Evolutionary conservation across 495 filamentous ascomycete species (phyloP).

Genomic region (Podospora pseudopauciseta): DNA sequence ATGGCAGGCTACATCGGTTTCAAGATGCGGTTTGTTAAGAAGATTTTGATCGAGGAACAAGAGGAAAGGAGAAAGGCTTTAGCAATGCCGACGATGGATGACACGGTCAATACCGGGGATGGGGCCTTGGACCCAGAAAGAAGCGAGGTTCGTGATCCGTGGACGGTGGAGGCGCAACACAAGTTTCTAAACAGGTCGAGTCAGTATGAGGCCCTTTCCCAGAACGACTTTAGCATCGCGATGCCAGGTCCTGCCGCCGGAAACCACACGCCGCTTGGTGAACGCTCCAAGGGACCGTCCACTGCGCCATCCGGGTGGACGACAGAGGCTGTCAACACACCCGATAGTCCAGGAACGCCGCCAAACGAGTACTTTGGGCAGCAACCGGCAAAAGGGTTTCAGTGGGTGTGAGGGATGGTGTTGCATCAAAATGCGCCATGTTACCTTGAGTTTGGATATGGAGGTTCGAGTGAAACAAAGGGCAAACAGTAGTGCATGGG

Average conservation of each 20-base stretch:
- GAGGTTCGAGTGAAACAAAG: background rate
- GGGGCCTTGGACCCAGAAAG: background rate
- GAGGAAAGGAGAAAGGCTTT: slow-evolving; percentile 10
- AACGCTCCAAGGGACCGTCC: background rate
- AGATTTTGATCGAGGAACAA: slow-evolving; percentile 30
- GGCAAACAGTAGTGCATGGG: background rate
- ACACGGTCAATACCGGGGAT: background rate
- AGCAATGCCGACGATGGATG: background rate
- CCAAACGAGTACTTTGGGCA: background rate
- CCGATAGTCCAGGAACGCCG: background rate
- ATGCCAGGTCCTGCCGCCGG: background rate
- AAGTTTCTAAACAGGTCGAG: background rate
- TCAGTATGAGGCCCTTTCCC: slow-evolving; percentile 10
- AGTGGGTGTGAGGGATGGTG: background rate
- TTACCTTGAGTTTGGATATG: background rate
- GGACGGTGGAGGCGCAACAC: background rate
- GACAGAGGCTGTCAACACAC: slow-evolving; percentile 2
- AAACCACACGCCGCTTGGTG: background rate
- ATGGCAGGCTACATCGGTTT: slow-evolving; percentile 26
- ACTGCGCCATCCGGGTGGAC: background rate
- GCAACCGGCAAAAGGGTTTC: background rate
- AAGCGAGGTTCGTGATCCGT: background rate
- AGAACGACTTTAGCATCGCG: slow-evolving; percentile 10
- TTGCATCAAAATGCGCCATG: background rate
- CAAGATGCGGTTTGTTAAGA: slow-evolving; percentile 32